Base-by-base conservation (phyloP, 257 asterid species). In the Scutellaria baicalensis region DNA sequence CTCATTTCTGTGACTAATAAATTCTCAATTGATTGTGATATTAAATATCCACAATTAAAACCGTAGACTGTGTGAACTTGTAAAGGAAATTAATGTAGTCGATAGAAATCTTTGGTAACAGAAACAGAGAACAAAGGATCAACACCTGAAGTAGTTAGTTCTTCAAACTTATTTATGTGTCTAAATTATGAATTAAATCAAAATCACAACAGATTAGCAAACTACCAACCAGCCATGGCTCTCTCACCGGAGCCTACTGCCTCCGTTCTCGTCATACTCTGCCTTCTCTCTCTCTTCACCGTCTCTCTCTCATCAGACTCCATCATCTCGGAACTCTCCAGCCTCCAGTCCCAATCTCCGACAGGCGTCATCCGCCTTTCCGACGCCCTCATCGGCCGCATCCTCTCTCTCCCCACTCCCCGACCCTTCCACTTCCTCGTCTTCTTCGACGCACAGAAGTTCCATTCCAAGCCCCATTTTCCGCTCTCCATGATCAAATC, bases 401-500 rank as follows among this genome's bases (percentile, higher is more conserved):
- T 88, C 73, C 59, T 79, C 60, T 78, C 94, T 45, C 65, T 81
- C 72, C 83, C 91, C 59, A 35, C 83, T 3, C 95, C 96, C 45
- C 92, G 91, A 13, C 85, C 93, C 23, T 91, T 89, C 79, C 81
- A 84, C 60, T 85, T 81, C 74, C 10, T 91, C 77, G 56, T 91
- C 82, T 91, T 91, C 88, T 91, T 91, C 62, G 97, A 91, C 66
- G 96, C 96, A 5, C 57, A 68, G 5, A 85, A 87, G 57, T 92
- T 92, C 83, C 93, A 92, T 31, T 80, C 93, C 72, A 85, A 81
- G 27, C 18, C 93, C 21, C 88, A 87, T 5, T 91, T 87, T 72
- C 49, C 82, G 1, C 90, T 92, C 65, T 86, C 83, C 2, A 27
- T 84, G 4, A 84, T 92, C 59, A 87, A 78, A 84, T 78, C 85